A percentile compares a stretch with the other conserved stretches of the same genome.
Conservation (phyloP, 306 rosid species). For the Lithocarpus polystachyus region DNA sequence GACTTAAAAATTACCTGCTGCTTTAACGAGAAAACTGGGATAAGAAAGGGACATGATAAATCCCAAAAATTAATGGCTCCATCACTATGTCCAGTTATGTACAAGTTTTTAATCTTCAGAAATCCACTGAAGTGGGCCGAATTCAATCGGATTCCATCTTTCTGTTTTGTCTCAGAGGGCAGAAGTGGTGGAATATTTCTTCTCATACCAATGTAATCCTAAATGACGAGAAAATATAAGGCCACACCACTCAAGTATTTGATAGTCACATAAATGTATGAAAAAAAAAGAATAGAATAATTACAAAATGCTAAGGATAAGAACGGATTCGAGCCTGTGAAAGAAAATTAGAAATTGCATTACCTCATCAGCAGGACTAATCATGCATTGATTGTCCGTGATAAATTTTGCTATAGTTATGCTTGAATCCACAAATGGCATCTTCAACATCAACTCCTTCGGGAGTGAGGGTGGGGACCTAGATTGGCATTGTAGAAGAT, state of each 20-base stretch:
- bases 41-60: conserved; percentile 61
- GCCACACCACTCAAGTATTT: conserved; percentile 10
- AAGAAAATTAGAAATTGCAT: background rate
- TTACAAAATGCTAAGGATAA: background rate
- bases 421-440: conserved; percentile 69
- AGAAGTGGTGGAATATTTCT: conserved; percentile 61
- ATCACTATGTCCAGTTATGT: conserved; percentile 79
- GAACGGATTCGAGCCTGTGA: background rate
- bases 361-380: conserved; percentile 62
- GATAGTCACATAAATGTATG: no score
- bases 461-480: conserved; percentile 61
- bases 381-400: conserved; percentile 41
- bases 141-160: conserved; percentile 46
- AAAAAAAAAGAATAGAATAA: background rate
- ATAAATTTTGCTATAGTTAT: conserved; percentile 63
- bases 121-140: conserved; percentile 64
- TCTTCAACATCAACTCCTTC: conserved; percentile 67
- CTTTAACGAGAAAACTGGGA: conserved; percentile 64
- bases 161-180: conserved; percentile 51
- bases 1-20: conserved; percentile 59
- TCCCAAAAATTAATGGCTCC: conserved; percentile 88
- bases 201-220: conserved; percentile 58
- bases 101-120: conserved; percentile 57
- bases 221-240: conserved; percentile 16
- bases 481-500: conserved; percentile 69